Evolutionary conservation across 352 stramenopile genomes (phyloP).

Genomic region (Globisporangium okanoganense): DNA sequence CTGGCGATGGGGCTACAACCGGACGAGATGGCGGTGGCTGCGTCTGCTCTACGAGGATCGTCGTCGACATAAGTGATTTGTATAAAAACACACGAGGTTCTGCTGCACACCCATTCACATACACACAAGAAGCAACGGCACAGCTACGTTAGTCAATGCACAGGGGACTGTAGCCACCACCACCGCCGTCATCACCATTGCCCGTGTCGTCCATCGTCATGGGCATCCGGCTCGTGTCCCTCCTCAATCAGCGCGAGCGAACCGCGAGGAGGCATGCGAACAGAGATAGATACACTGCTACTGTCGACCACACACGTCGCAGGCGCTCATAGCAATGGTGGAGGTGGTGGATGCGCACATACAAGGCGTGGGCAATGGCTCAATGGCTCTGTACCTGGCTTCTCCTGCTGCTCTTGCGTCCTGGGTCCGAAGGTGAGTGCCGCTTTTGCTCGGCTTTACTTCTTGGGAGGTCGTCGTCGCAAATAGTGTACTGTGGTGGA

Average conservation of each 20-base stretch:
- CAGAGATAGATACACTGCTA: background rate
- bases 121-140: background rate
- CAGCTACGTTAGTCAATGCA: background rate
- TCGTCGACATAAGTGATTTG: constrained; percentile 5
- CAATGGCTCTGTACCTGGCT: background rate
- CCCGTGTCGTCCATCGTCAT: background rate
- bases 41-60: constrained; percentile 7
- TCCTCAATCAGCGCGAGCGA: constrained; percentile 2
- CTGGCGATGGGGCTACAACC: background rate
- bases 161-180: background rate
- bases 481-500: no score
- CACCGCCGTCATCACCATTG: background rate
- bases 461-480: background rate
- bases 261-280: constrained; percentile 1
- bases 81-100: background rate
- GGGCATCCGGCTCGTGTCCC: background rate
- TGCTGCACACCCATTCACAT: background rate
- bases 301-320: background rate
- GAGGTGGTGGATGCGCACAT: background rate
- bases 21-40: constrained; percentile 7
- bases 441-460: background rate
- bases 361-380: background rate
- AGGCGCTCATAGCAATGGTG: background rate
- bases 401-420: background rate
- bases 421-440: constrained; percentile 1